Evolutionary conservation across 129 eudicot genomes (phyloP), one percentile per base, ranked within the genome.

Genomic region (Apium graveolens): DNA sequence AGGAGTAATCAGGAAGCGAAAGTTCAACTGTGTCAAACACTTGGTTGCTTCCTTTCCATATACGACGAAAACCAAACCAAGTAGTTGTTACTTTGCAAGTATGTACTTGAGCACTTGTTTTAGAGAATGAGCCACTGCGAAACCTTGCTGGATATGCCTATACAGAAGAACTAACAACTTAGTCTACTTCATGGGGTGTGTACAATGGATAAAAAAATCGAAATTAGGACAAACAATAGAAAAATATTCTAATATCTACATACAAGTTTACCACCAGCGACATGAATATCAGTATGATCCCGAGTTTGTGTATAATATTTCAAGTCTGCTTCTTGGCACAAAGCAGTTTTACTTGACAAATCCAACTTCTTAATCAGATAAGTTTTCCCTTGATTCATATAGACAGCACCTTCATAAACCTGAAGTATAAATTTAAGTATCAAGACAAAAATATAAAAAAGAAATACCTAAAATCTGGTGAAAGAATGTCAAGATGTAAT

Each of bases 351-450:
- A 76, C 76, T 83, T 46, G 90, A 83, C 76, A 96, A 79, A 87
- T 96, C 89, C 73, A 96, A 83, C 76, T 86, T 83, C 83, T 96
- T 88, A 55, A 92, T 96, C 55, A 96, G 81, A 85, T 88, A 96
- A 29, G 94, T 90, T 85, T 90, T 87, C 82, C 97, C 99, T 78
- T 96, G 99, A 62, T 96, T 90, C 97, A 96, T 84, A 79, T 96
- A 96, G 16, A 92, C 97, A 49, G 97, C 97, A 83, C 99, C 99
- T 45, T 96, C 99, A 87, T 96, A 96, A 51, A 96, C 97, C 99
- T 96, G 89, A 79, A 86, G 69, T 26, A 80, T 76, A 71, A 81
- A 14, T 53, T 11, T 10, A 69, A 12, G 20, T 57, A 44, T n/a
- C 44, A 12, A 57, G n/a, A n/a, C n/a, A n/a, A n/a, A n/a, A n/a